Percentiles rank a stretch among this genome's conserved stretches.
Evolutionary conservation across 768 basidiomycete genomes (phyloP).

Genomic region (Pisolithus albus): DNA sequence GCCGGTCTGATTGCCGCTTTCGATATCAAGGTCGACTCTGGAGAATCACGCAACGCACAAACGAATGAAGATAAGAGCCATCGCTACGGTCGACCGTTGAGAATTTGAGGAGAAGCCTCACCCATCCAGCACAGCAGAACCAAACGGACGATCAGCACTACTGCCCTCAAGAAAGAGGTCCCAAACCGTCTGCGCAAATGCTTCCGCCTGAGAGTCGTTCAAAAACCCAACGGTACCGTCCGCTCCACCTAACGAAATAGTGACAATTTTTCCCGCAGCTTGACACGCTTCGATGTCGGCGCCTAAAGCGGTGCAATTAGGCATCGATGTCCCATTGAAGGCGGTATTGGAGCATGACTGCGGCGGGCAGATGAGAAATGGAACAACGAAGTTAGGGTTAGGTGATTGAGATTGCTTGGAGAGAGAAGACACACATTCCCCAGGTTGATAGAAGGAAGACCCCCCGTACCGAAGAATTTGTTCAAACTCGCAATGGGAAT

Average conservation of each 20-base stretch:
- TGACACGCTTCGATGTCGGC: constrained; percentile 61
- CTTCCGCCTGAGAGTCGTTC: constrained; percentile 47
- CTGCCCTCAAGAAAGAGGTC: constrained; percentile 58
- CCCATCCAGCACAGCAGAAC: constrained; percentile 68
- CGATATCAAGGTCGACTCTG: constrained; percentile 42
- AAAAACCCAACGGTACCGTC: constrained; percentile 56
- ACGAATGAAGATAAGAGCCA: background rate
- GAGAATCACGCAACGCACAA: background rate
- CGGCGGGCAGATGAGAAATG: constrained; percentile 32
- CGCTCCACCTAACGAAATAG: constrained; percentile 54
- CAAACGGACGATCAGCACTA: constrained; percentile 61
- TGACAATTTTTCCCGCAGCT: constrained; percentile 53
- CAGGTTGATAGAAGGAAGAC: constrained; percentile 52
- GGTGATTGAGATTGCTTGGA: constrained; percentile 23
- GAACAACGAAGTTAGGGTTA: no score
- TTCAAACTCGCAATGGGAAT: constrained; percentile 58
- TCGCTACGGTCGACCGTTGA: background rate
- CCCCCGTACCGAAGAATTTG: constrained; percentile 53
- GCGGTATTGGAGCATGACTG: constrained; percentile 48
- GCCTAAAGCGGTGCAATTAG: constrained; percentile 56
- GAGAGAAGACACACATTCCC: constrained; percentile 40
- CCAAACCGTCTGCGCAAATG: constrained; percentile 67
- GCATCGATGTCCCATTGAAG: constrained; percentile 56
- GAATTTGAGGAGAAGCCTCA: constrained; percentile 17
- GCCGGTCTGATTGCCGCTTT: constrained; percentile 32